phyloP scores from a whole-genome alignment of 257 asterid species.

The Forsythia viridissima region DNA sequence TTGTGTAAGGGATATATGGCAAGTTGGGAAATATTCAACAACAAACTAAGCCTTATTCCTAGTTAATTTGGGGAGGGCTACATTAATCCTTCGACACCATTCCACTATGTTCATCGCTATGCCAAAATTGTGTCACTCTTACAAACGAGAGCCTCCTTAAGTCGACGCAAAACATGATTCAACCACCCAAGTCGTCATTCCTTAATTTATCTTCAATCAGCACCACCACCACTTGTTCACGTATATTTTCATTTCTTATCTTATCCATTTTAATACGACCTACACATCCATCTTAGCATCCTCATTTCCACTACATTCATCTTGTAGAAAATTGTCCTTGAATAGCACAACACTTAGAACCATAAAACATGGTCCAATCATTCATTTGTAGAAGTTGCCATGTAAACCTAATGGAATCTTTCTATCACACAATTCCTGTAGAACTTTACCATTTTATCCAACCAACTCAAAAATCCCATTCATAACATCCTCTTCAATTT shows the following conservation, averaged over 20 bases:
- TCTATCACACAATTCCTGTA: background rate
- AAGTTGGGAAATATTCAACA: background rate
- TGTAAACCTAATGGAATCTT: background rate
- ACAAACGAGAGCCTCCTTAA: background rate
- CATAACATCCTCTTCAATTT: background rate
- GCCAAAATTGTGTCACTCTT: background rate
- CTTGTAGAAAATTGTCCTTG: background rate
- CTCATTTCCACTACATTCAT: background rate
- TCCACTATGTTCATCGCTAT: background rate
- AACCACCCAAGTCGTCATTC: background rate
- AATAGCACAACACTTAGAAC: background rate
- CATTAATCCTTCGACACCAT: background rate
- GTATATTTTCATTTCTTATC: background rate
- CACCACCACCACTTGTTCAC: background rate
- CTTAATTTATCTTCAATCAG: background rate
- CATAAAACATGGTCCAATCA: background rate
- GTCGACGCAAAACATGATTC: background rate
- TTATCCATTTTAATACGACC: background rate
- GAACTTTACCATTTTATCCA: background rate
- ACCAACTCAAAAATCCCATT: background rate
- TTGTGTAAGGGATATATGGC: background rate
- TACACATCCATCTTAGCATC: background rate
- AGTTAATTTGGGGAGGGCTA: background rate
- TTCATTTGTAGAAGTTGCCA: background rate
- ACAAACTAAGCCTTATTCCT: background rate